Percentiles rank a stretch among this genome's conserved stretches.
These are phyloP conservation scores for Yarrowia sp. DNA, from an alignment of 805 yeast species.

Conservation along the genomic window DNA sequence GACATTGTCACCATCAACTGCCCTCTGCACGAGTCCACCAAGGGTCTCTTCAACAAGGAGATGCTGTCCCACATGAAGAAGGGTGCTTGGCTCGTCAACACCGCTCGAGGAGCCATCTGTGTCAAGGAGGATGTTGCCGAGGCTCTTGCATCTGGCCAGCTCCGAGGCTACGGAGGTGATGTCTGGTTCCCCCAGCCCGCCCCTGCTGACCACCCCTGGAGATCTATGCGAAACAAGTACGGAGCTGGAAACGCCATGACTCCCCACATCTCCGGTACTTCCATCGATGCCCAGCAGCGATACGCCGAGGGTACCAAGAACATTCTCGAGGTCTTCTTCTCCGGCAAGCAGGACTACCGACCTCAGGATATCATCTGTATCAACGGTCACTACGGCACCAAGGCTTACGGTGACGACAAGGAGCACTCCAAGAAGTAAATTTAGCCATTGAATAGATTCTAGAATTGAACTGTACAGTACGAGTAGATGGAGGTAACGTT, in stretches of 20 bases:
- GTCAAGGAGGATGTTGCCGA: conserved; percentile 52
- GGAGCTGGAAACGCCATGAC: conserved; percentile 1
- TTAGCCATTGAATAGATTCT: not conserved
- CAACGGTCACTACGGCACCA: conserved; percentile 70
- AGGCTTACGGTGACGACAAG: conserved; percentile 55
- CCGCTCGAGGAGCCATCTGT: conserved; percentile 39
- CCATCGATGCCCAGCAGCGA: not conserved
- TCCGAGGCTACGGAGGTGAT: conserved; percentile 55
- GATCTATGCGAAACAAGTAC: conserved; percentile 35
- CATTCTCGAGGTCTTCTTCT: conserved; percentile 61
- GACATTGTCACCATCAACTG: conserved; percentile 52
- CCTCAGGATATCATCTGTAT: conserved; percentile 71
- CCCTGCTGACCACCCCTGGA: conserved; percentile 74
- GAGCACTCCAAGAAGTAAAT: not conserved
- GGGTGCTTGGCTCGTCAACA: conserved; percentile 7
- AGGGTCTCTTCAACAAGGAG: conserved; percentile 10
- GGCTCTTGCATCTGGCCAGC: conserved; percentile 51
- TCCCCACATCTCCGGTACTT: conserved; percentile 5
- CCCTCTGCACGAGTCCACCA: conserved; percentile 46
- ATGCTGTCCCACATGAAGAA: not conserved
- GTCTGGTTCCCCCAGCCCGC: conserved; percentile 85
- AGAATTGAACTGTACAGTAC: not conserved
- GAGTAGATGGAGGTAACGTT: too few relatives aligned
- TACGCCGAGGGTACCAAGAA: conserved; percentile 62
- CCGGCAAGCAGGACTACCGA: conserved; percentile 62